Percentiles rank a stretch among this genome's conserved stretches.
Evolutionary conservation across 2,329 filamentous ascomycete species (phyloP).

Genomic region (Leptographium radiaticola): DNA sequence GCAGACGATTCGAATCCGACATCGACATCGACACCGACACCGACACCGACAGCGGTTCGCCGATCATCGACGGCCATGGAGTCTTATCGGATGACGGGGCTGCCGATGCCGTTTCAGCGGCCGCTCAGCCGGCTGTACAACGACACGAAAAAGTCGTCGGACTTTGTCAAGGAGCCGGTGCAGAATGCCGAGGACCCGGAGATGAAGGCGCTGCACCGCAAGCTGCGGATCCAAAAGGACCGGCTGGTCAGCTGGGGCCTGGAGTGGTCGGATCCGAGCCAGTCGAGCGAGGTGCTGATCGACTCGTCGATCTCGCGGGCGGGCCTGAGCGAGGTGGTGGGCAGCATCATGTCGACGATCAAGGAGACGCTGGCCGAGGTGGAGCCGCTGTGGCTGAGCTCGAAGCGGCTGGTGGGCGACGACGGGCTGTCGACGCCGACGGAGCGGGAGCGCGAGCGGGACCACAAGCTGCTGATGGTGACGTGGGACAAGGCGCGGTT

Average conservation of each 20-base stretch:
- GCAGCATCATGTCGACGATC: slow-evolving; percentile 67
- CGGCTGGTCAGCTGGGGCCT: slow-evolving; percentile 67
- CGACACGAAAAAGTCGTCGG: slow-evolving; percentile 66
- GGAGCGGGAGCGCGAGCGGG: slow-evolving; percentile 18
- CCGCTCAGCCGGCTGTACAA: slow-evolving; percentile 63
- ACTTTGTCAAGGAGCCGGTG: slow-evolving; percentile 54
- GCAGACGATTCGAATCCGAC: too few species aligned
- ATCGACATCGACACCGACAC: too few species aligned
- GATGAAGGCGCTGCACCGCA: slow-evolving; percentile 58
- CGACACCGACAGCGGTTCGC: too few species aligned
- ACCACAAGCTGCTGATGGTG: slow-evolving; percentile 42
- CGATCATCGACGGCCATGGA: slow-evolving; percentile 26
- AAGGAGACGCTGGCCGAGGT: slow-evolving; percentile 68
- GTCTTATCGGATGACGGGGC: slow-evolving; percentile 34
- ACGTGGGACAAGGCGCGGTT: slow-evolving; percentile 61
- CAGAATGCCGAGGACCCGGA: slow-evolving; percentile 55
- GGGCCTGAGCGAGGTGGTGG: slow-evolving; percentile 63
- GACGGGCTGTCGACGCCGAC: not conserved
- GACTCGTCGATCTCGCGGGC: slow-evolving; percentile 58
- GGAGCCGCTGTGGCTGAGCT: slow-evolving; percentile 56
- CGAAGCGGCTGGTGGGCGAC: slow-evolving; percentile 28
- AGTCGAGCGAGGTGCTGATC: slow-evolving; percentile 47
- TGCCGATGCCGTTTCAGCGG: slow-evolving; percentile 45
- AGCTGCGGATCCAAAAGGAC: slow-evolving; percentile 69
- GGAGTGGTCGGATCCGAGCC: slow-evolving; percentile 64